phyloP scores from a whole-genome alignment of 2,329 filamentous ascomycete species.

The Rasamsonia emersonii region DNA sequence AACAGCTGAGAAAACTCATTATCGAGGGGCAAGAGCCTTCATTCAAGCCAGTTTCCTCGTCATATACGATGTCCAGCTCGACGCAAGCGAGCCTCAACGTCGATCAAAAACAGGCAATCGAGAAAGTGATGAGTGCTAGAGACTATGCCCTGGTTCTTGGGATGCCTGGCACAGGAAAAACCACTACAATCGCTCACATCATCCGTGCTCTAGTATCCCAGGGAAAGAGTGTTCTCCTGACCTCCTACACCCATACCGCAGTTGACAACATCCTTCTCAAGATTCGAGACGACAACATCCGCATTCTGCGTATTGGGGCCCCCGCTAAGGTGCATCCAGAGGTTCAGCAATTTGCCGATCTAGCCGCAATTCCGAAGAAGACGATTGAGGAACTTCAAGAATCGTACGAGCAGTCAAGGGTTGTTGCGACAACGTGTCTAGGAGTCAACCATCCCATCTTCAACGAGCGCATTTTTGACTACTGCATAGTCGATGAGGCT shows the following conservation, averaged over 20 bases:
- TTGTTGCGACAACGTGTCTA: slow-evolving; percentile 92
- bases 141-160: slow-evolving; percentile 96
- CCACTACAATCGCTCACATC: slow-evolving; percentile 95
- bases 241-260: slow-evolving; percentile 93
- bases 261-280: slow-evolving; percentile 98
- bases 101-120: slow-evolving; percentile 77
- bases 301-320: slow-evolving; percentile 76
- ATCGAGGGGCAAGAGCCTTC: slow-evolving; percentile 65
- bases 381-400: slow-evolving; percentile 75
- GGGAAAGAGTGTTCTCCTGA: slow-evolving; percentile 84
- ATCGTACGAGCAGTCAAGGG: slow-evolving; percentile 74
- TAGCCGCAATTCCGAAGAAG: slow-evolving; percentile 64
- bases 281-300: slow-evolving; percentile 67
- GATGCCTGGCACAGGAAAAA: slow-evolving; percentile 98
- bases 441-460: slow-evolving; percentile 87
- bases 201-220: slow-evolving; percentile 82
- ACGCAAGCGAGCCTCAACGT: slow-evolving; percentile 63
- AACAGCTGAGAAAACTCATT: slow-evolving; percentile 67
- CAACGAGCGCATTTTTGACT: slow-evolving; percentile 83
- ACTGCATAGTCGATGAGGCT: slow-evolving; percentile 96
- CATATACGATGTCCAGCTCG: slow-evolving; percentile 50
- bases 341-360: slow-evolving; percentile 72
- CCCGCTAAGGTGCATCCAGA: slow-evolving; percentile 79
- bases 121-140: slow-evolving; percentile 90
- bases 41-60: slow-evolving; percentile 59